Evolutionary conservation across 2,329 filamentous ascomycete species (phyloP).

Genomic region (Fusarium sp.): DNA sequence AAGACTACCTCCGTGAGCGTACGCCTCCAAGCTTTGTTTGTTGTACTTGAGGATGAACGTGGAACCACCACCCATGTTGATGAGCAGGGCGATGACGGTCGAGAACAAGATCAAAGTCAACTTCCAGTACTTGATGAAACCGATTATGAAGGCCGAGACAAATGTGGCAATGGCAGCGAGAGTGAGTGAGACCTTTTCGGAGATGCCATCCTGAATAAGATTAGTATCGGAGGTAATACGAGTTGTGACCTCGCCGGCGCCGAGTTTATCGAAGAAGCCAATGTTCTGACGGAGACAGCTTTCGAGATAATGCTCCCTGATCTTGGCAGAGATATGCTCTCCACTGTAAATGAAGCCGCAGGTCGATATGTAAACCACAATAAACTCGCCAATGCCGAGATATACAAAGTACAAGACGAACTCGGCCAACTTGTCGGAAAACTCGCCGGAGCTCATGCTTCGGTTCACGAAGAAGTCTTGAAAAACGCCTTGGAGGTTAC

Average conservation of each 20-base stretch:
- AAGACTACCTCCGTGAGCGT: conserved; percentile 85
- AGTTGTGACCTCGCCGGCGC: conserved; percentile 92
- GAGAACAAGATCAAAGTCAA: conserved; percentile 87
- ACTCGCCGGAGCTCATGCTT: conserved; percentile 61
- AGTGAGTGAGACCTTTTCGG: conserved; percentile 85
- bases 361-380: conserved; percentile 79
- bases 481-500: conserved; percentile 78
- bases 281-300: conserved; percentile 90
- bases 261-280: conserved; percentile 91
- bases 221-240: conserved; percentile 96
- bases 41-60: conserved; percentile 82
- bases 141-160: conserved; percentile 87
- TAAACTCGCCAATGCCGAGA: conserved; percentile 82
- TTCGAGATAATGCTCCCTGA: conserved; percentile 83
- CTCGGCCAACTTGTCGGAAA: conserved; percentile 67
- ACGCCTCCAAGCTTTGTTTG: conserved; percentile 80
- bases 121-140: conserved; percentile 92
- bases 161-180: conserved; percentile 83
- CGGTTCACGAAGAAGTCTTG: conserved; percentile 66
- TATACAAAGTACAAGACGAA: conserved; percentile 88
- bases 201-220: conserved; percentile 91
- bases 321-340: conserved; percentile 81
- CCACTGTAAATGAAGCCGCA: conserved; percentile 91
- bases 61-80: conserved; percentile 79
- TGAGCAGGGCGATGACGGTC: conserved; percentile 81